Evolutionary conservation across 306 rosid genomes (phyloP).

Genomic region (Amphicarpaea edgeworthii): DNA sequence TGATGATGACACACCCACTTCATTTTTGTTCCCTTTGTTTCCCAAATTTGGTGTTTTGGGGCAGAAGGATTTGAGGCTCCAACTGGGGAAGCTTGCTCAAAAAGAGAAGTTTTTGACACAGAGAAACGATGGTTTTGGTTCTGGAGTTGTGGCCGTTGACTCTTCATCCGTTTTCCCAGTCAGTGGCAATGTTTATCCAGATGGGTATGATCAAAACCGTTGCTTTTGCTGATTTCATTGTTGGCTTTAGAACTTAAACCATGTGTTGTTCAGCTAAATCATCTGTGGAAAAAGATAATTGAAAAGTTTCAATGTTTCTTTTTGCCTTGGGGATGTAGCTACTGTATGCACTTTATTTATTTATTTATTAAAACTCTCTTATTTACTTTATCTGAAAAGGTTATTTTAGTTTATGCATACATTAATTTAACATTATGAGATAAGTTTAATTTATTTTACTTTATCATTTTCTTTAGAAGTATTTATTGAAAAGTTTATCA

Average conservation of each 20-base stretch:
- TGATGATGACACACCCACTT: constrained; percentile 50
- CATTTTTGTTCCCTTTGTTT: constrained; percentile 65
- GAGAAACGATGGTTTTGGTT: constrained; percentile 33
- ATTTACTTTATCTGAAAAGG: no score
- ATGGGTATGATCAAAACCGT: constrained; percentile 62
- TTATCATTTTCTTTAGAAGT: no score
- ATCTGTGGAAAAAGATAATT: background rate
- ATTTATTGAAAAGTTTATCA: no score
- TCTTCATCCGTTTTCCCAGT: constrained; percentile 71
- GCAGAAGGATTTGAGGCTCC: constrained; percentile 55
- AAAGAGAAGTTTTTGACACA: constrained; percentile 43
- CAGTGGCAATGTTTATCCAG: constrained; percentile 77
- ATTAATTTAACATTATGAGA: no score
- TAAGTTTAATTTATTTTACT: no score
- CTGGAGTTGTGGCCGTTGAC: constrained; percentile 47
- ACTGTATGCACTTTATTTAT: no score
- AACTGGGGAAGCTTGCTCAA: constrained; percentile 60
- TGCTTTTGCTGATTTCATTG: constrained; percentile 16
- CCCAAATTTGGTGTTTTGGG: constrained; percentile 55
- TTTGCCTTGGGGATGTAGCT: background rate
- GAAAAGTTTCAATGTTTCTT: background rate
- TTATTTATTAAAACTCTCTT: no score
- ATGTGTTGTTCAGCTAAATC: constrained; percentile 3
- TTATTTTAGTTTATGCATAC: no score
- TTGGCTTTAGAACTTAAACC: constrained; percentile 28